These are phyloP conservation scores for Stipa capillata DNA, from an alignment of 176 grass and related monocot genomes.

Conservation along the genomic window DNA sequence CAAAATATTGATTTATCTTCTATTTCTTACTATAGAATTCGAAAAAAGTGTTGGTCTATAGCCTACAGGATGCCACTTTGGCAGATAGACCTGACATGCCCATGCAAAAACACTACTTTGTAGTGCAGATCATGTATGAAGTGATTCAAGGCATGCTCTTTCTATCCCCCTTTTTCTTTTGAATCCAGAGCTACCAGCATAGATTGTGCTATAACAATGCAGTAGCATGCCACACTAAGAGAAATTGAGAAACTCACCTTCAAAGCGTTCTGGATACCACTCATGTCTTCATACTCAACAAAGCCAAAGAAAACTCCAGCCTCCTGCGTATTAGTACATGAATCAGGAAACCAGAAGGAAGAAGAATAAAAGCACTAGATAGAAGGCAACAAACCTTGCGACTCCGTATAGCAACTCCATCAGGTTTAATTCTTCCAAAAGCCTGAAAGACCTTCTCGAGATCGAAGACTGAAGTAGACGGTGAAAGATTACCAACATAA, in stretches of 20 bases:
- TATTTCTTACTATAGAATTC: not conserved
- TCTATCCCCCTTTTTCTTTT: not conserved
- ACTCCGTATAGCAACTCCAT: conserved; percentile 66
- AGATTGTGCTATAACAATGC: not conserved
- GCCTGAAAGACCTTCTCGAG: conserved; percentile 59
- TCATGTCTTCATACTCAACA: conserved; percentile 54
- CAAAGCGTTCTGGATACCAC: conserved; percentile 62
- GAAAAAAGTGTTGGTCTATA: not conserved
- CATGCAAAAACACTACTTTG: not conserved
- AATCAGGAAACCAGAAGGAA: not conserved
- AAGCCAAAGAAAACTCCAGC: conserved; percentile 74
- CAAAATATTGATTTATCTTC: not conserved
- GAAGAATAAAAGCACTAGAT: not conserved
- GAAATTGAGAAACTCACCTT: conserved; percentile 29
- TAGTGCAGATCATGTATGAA: not conserved
- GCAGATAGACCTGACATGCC: no score
- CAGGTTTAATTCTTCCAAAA: conserved; percentile 61
- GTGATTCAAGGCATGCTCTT: not conserved
- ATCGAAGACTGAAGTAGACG: conserved; percentile 53
- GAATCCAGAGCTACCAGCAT: not conserved
- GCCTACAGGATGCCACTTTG: not conserved
- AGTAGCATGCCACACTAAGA: not conserved
- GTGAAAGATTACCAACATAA: conserved; percentile 64
- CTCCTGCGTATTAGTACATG: conserved; percentile 30
- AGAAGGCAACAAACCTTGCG: conserved; percentile 50